Evolutionary conservation across 2,329 filamentous ascomycete genomes (phyloP), one percentile per base, ranked within the genome.

Genomic region (Furcasterigmium furcatum): DNA sequence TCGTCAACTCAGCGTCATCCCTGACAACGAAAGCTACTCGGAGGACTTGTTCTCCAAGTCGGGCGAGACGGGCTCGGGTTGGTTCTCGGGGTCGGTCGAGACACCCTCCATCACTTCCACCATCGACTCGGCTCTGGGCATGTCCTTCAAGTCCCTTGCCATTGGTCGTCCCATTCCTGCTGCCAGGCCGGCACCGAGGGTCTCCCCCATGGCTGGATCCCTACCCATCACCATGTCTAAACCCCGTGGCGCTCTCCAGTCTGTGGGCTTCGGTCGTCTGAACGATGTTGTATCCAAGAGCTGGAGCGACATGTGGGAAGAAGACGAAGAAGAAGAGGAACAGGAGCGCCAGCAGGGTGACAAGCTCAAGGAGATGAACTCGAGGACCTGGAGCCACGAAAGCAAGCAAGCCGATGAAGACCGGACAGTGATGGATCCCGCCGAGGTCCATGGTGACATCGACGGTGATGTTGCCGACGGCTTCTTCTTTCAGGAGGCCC

Each of bases 291-390:
- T 95, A 40, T 96, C 94, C 46, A 97, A 97, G 85, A 97, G 94
- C 74, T 99, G 94, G 94, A 96, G 91, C 60, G 94, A 99, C 65
- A 83, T 97, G 65, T 96, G 91, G 86, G 92, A 97, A 48, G 92
- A 97, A 65, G 92, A 97, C 44, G 91, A 94, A 59, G 84, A 87
- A 52, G 83, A 87, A 51, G 80, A 88, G 55, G 79, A 85, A 57
- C 81, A 85, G 59, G 77, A 77, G 50, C 68, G 71, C 48, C 79
- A 78, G 52, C 80, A 85, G 61, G 70, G 80, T 46, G 68, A 77
- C 49, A 72, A 72, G 6, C 68, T 87, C 21, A 80, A 85, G 66
- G 72, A 83, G 61, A 75, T 87, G 58, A 89, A 90, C 62, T 80
- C 85, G 46, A 79, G 87, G 53, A 88, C 85, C 45, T 91, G 85